Conservation (phyloP, 2,329 filamentous ascomycete genomes). For the Cladophialophora immunda region DNA sequence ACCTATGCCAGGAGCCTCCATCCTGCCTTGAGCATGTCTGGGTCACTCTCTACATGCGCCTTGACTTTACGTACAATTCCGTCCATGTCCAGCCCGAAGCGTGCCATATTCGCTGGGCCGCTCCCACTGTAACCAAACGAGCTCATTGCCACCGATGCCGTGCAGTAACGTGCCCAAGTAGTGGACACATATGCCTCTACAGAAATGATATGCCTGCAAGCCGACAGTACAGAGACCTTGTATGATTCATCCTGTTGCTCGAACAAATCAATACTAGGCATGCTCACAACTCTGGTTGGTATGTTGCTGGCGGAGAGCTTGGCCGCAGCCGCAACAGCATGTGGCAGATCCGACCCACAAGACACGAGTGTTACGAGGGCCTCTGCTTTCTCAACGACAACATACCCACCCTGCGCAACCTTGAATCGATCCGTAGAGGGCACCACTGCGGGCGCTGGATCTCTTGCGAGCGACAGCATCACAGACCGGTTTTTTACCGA, state of each 20-base stretch:
- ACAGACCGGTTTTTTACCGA: conserved; percentile 41
- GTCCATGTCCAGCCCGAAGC: conserved; percentile 12
- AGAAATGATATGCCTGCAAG: conserved; percentile 49
- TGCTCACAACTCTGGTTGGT: conserved; percentile 55
- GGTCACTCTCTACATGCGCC: conserved; percentile 1
- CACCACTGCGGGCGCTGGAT: not conserved
- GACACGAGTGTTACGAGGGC: conserved; percentile 56
- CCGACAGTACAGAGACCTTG: conserved; percentile 50
- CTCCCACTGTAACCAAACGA: conserved; percentile 11
- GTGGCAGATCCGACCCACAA: conserved; percentile 57
- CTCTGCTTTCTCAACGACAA: conserved; percentile 42
- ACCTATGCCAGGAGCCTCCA: conserved; percentile 14
- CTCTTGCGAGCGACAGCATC: conserved; percentile 48
- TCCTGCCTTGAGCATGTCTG: not conserved
- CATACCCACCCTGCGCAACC: conserved; percentile 51
- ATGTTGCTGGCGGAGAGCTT: conserved; percentile 48
- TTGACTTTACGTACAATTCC: conserved; percentile 20
- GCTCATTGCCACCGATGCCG: conserved; percentile 11
- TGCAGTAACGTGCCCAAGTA: conserved; percentile 10
- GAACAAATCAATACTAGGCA: conserved; percentile 59
- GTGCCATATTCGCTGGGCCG: conserved; percentile 7
- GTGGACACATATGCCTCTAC: conserved; percentile 54
- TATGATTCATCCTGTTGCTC: conserved; percentile 55
- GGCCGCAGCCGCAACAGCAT: conserved; percentile 53
- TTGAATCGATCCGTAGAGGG: conserved; percentile 43